A percentile compares a stretch with the other conserved stretches of the same genome.
These are phyloP conservation scores for Seminavis robusta DNA, from an alignment of 108 stramenopile species.

Conservation along the genomic window DNA sequence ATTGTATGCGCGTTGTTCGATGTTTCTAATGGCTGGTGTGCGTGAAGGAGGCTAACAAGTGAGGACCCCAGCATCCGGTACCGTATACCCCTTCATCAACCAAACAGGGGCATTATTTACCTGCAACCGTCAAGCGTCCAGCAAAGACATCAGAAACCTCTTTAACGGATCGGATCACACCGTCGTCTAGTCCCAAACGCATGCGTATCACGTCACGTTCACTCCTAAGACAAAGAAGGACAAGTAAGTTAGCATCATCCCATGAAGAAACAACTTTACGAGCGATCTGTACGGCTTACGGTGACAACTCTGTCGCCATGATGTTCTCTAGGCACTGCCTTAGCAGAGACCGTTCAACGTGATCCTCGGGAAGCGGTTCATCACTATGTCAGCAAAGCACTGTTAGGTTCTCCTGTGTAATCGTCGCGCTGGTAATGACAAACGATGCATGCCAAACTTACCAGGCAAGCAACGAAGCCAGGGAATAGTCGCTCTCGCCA, in stretches of 20 bases:
- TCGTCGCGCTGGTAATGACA: slow-evolving; percentile 17
- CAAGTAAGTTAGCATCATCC: no score
- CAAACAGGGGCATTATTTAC: no score
- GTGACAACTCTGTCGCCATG: slow-evolving; percentile 72
- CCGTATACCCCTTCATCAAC: no score
- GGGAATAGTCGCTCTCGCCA: slow-evolving; percentile 27
- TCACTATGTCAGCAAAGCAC: no score
- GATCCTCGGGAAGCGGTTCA: slow-evolving; percentile 58
- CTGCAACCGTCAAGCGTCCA: slow-evolving; percentile 38
- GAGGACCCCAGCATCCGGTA: no score
- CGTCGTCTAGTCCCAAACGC: slow-evolving; percentile 78
- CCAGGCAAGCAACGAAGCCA: slow-evolving; percentile 20
- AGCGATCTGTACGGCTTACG: no score
- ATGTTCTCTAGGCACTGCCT: slow-evolving; percentile 79
- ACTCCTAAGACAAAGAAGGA: no score
- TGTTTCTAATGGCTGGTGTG: slow-evolving; percentile 44
- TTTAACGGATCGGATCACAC: slow-evolving; percentile 48
- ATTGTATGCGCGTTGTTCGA: slow-evolving; percentile 56
- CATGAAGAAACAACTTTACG: no score
- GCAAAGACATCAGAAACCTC: slow-evolving; percentile 66
- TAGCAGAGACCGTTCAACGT: slow-evolving; percentile 71
- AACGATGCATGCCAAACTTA: slow-evolving; percentile 7
- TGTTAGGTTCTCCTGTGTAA: no score
- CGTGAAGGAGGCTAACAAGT: no score
- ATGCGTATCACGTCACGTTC: slow-evolving; percentile 81